phyloP scores from a whole-genome alignment of 31 red algal species.

The Asparagopsis taxiformis region DNA sequence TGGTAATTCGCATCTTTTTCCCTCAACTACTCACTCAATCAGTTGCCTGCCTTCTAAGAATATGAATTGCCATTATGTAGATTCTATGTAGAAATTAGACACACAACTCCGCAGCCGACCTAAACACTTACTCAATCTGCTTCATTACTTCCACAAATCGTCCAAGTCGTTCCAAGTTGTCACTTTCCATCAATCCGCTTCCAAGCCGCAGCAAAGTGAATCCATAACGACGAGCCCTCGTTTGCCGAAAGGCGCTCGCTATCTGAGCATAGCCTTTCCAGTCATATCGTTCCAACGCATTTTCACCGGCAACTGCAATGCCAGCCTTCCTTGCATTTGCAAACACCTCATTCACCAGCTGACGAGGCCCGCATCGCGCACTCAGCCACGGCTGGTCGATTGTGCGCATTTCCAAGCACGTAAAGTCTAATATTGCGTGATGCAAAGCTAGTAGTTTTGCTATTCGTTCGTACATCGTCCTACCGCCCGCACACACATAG shows the following conservation, averaged over 20 bases:
- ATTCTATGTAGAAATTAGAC: too few species aligned
- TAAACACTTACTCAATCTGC: too few species aligned
- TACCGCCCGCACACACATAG: slow-evolving; percentile 37
- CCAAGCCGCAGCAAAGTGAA: slow-evolving; percentile 72
- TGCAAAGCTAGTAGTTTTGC: slow-evolving; percentile 48
- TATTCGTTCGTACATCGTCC: slow-evolving; percentile 40
- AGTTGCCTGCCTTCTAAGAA: too few species aligned
- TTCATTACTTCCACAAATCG: slow-evolving; percentile 13
- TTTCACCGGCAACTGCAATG: slow-evolving; percentile 77
- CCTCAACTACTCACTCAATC: too few species aligned
- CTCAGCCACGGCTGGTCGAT: slow-evolving; percentile 46
- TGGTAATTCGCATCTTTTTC: too few species aligned
- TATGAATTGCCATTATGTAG: too few species aligned
- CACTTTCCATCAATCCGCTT: slow-evolving; percentile 25
- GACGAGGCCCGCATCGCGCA: slow-evolving; percentile 47
- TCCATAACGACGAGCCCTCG: slow-evolving; percentile 15
- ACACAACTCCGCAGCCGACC: too few species aligned
- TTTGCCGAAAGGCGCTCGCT: slow-evolving; percentile 5
- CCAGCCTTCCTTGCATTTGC: slow-evolving; percentile 29
- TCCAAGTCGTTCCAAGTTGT: slow-evolving; percentile 21
- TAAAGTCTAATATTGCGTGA: slow-evolving; percentile 57
- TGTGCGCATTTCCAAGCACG: slow-evolving; percentile 86
- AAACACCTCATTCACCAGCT: slow-evolving; percentile 55
- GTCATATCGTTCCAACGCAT: slow-evolving; percentile 77
- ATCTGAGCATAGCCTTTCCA: slow-evolving; percentile 66